Evolutionary conservation across 768 basidiomycete species (phyloP), one percentile per base, ranked within the genome.

Genomic region (Zangia roseola): DNA sequence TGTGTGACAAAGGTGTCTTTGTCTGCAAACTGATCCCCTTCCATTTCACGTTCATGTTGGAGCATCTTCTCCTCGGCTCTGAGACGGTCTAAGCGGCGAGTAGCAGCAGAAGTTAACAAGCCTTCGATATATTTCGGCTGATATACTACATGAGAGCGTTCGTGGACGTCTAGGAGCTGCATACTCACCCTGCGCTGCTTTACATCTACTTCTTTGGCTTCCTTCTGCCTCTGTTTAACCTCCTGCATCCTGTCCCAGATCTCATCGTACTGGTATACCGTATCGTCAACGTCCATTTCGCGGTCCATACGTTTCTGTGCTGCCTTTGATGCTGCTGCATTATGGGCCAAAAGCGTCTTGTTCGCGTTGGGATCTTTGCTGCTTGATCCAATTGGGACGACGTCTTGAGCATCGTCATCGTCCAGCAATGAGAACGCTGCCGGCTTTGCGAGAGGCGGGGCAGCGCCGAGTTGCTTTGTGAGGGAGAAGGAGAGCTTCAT

Each of bases 51-150:
- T 67, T 98, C 97, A 37, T 81, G 78, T 65, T 94, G 90, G 64
- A 97, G 86, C 88, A 95, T 88, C 76, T 98, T 97, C 70, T 98
- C 95, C 69, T 99, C 97, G 0, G 97, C 97, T 45, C 94, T 79
- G 10, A 98, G 70, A 60, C 91, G 80, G 67, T 99, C 97, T 40
- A 95, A 67, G 59, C 85, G 83, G 21, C 97, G 80, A 23, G 92
- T 92, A n/a, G 84, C 83, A 24, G 97, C 94, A 8, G 91, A 81
- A 14, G 73, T 70, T 2, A 98, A 73, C 28, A 98, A 79, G 21
- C 78, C 81, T 33, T 79, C 77, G 44, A 98, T 97, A 62, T 98
- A 98, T 73, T 97, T 97, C 1, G 95, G 95, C 91, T 94, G 26
- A 40, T 38, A 48, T 24, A 45, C 54, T 45, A 21, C 19, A 45